Evolutionary conservation across 345 rosid species (phyloP).

Genomic region (Citrus cavaleriei): DNA sequence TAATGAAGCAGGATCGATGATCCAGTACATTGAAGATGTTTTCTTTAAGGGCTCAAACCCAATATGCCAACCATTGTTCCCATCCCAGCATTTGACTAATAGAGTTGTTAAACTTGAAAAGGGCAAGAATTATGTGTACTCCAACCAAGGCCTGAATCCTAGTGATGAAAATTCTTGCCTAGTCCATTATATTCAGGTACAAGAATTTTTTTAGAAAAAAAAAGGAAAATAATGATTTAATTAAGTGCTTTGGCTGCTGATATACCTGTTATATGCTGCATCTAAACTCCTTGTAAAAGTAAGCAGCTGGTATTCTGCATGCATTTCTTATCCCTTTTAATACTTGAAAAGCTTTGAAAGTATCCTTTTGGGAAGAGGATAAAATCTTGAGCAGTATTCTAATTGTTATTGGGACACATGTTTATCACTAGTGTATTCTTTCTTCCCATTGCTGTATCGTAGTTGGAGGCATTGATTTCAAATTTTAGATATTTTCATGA

Average conservation of each 20-base stretch:
- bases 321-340: background rate
- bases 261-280: background rate
- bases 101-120: slow-evolving; percentile 71
- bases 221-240: background rate
- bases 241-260: background rate
- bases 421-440: background rate
- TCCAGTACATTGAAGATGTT: slow-evolving; percentile 54
- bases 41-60: slow-evolving; percentile 60
- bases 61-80: slow-evolving; percentile 62
- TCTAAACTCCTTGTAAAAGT: slow-evolving; percentile 4
- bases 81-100: slow-evolving; percentile 77
- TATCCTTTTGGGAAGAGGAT: background rate
- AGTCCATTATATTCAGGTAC: slow-evolving; percentile 89
- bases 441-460: background rate
- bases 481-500: background rate
- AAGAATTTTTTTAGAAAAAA: background rate
- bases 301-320: background rate
- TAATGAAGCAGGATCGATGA: slow-evolving; percentile 66
- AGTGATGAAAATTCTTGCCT: slow-evolving; percentile 78
- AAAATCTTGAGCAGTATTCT: background rate
- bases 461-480: background rate
- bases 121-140: slow-evolving; percentile 56
- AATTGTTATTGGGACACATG: background rate
- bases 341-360: background rate
- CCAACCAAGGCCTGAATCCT: slow-evolving; percentile 70